These are phyloP conservation scores for Sclerotinia sclerotiorum DNA, from an alignment of 2,329 filamentous ascomycete genomes.

Conservation along the genomic window DNA sequence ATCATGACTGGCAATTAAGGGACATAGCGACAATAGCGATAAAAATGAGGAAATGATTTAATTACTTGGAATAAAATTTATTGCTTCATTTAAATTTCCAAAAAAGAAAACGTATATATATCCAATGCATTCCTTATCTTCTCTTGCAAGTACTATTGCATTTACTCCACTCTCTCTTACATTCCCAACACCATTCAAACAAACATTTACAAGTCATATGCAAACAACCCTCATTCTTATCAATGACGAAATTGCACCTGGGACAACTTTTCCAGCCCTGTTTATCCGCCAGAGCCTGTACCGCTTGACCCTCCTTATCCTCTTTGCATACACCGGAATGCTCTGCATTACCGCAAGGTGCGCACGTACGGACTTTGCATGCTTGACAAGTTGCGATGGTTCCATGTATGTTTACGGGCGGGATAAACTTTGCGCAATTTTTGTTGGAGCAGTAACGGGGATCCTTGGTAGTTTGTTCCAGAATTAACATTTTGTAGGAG, in stretches of 20 bases:
- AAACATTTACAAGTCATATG: slow-evolving; percentile 40
- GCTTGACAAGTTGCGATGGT: slow-evolving; percentile 30
- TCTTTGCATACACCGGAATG: slow-evolving; percentile 37
- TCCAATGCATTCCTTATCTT: background rate
- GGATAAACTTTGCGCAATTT: slow-evolving; percentile 35
- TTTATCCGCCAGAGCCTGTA: slow-evolving; percentile 32
- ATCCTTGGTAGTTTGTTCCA: slow-evolving; percentile 36
- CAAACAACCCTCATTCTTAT: slow-evolving; percentile 37
- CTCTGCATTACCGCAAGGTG: slow-evolving; percentile 29
- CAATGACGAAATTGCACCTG: slow-evolving; percentile 34
- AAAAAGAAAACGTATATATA: background rate
- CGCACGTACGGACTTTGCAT: slow-evolving; percentile 33
- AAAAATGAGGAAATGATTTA: background rate
- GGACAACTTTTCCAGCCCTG: slow-evolving; percentile 37
- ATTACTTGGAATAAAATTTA: background rate
- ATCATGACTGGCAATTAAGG: background rate
- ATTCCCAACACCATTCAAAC: slow-evolving; percentile 38
- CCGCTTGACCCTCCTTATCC: slow-evolving; percentile 33
- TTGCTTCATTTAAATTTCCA: background rate
- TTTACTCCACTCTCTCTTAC: slow-evolving; percentile 30
- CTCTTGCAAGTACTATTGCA: slow-evolving; percentile 30
- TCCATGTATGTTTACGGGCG: slow-evolving; percentile 32
- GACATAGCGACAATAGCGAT: too few species aligned
- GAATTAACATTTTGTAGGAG: slow-evolving; percentile 32
- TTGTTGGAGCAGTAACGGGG: slow-evolving; percentile 35